phyloP scores from a whole-genome alignment of 2,329 filamentous ascomycete species.

The Rhynchosporium secalis region DNA sequence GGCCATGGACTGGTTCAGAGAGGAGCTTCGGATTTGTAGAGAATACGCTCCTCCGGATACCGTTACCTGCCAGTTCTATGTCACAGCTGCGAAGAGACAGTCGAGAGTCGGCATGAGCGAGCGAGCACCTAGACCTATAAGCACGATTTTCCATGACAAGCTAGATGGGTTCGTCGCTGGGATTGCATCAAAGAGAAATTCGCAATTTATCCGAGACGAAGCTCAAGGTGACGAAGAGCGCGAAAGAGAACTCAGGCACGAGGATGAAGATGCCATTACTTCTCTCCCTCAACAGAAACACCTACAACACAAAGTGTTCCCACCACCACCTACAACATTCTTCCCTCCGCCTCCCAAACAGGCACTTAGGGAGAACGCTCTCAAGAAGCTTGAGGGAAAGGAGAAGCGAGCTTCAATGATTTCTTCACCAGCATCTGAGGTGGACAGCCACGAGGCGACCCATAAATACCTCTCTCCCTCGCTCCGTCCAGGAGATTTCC shows the following conservation, averaged over 20 bases:
- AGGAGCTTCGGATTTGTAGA: slow-evolving; percentile 88
- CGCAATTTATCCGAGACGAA: slow-evolving; percentile 77
- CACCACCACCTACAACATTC: slow-evolving; percentile 33
- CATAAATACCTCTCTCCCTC: slow-evolving; percentile 35
- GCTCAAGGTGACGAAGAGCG: slow-evolving; percentile 76
- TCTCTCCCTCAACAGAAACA: slow-evolving; percentile 72
- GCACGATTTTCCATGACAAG: slow-evolving; percentile 78
- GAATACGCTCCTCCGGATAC: slow-evolving; percentile 85
- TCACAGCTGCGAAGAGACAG: slow-evolving; percentile 69
- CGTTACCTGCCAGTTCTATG: slow-evolving; percentile 92
- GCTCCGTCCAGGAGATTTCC: slow-evolving; percentile 46
- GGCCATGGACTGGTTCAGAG: slow-evolving; percentile 96
- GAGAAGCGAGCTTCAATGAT: slow-evolving; percentile 32
- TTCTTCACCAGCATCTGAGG: slow-evolving; percentile 9
- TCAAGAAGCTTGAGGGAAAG: slow-evolving; percentile 52
- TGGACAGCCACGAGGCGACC: slow-evolving; percentile 45
- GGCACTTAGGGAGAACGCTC: slow-evolving; percentile 43
- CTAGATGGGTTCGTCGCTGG: slow-evolving; percentile 85
- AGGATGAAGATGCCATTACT: slow-evolving; percentile 82
- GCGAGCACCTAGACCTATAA: slow-evolving; percentile 63
- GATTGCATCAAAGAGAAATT: slow-evolving; percentile 84
- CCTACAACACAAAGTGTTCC: slow-evolving; percentile 53
- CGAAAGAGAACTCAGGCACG: slow-evolving; percentile 75
- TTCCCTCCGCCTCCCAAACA: slow-evolving; percentile 38
- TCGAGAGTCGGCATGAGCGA: slow-evolving; percentile 37